These are phyloP conservation scores for Dichotomopilus funicola DNA, from an alignment of 2,329 filamentous ascomycete genomes.

Conservation along the genomic window DNA sequence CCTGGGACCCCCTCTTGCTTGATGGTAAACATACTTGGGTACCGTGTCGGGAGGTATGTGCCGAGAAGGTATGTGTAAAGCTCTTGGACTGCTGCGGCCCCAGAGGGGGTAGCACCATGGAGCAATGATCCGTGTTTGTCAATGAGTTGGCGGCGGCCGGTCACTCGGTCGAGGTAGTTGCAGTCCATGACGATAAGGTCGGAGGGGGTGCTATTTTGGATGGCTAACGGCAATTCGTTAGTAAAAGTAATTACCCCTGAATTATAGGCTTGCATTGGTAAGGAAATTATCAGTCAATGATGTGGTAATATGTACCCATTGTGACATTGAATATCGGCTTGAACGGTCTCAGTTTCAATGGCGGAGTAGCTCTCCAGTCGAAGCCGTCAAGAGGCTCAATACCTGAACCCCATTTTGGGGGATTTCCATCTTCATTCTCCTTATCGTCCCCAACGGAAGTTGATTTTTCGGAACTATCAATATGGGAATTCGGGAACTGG, in stretches of 20 bases:
- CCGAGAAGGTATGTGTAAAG: slow-evolving; percentile 42
- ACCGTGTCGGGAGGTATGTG: slow-evolving; percentile 42
- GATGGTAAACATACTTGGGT: slow-evolving; percentile 39
- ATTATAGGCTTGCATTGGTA: too few relatives aligned
- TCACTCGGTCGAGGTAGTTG: slow-evolving; percentile 42
- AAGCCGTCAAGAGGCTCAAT: slow-evolving; percentile 19
- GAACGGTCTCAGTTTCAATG: slow-evolving; percentile 40
- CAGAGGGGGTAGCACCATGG: slow-evolving; percentile 36
- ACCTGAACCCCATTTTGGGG: neutral
- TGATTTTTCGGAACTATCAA: neutral
- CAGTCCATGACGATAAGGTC: slow-evolving; percentile 48
- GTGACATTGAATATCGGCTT: slow-evolving; percentile 49
- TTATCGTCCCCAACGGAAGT: neutral
- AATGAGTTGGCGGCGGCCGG: slow-evolving; percentile 34
- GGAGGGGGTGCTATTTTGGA: slow-evolving; percentile 26
- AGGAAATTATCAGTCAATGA: too few relatives aligned
- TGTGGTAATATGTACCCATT: slow-evolving; percentile 39
- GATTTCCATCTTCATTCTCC: neutral
- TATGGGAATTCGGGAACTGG: neutral
- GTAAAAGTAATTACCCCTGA: too few relatives aligned
- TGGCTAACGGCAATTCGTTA: neutral
- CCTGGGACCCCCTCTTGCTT: neutral
- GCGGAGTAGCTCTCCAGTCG: slow-evolving; percentile 35
- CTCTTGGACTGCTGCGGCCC: slow-evolving; percentile 39
- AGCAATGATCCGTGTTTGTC: slow-evolving; percentile 33